These are phyloP conservation scores for Punctularia strigosozonata DNA, from an alignment of 768 basidiomycete species.

Conservation along the genomic window DNA sequence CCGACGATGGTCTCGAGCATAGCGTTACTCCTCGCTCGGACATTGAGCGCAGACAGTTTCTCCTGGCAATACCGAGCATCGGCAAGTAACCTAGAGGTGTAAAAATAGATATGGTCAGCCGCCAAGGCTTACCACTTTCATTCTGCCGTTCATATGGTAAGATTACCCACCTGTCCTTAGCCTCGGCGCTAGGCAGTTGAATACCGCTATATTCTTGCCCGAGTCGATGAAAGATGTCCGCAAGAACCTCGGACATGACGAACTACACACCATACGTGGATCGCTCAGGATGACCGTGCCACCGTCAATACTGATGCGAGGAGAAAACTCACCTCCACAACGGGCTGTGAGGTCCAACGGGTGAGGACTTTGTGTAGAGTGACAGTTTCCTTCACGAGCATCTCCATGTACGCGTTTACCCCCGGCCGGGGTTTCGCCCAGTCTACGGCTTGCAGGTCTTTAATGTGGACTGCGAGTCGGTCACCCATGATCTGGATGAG, in stretches of 20 bases:
- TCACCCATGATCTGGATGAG: conserved; percentile 98
- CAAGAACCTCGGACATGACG: conserved; percentile 93
- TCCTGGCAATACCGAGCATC: conserved; percentile 72
- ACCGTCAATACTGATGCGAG: conserved; percentile 1
- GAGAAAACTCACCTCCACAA: conserved; percentile 66
- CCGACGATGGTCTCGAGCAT: conserved; percentile 81
- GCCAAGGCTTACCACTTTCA: conserved; percentile 1
- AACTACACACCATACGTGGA: conserved; percentile 32
- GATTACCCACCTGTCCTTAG: conserved; percentile 65
- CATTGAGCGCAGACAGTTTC: conserved; percentile 64
- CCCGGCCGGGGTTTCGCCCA: conserved; percentile 65
- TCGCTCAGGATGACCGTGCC: conserved; percentile 3
- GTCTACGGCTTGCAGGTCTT: conserved; percentile 66
- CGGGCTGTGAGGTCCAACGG: conserved; percentile 66
- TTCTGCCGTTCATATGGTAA: not conserved
- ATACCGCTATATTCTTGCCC: conserved; percentile 78
- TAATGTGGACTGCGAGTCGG: conserved; percentile 76
- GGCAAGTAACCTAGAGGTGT: conserved; percentile 49
- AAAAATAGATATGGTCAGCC: conserved; percentile 5
- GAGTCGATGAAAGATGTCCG: conserved; percentile 83
- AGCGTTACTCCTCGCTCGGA: conserved; percentile 47
- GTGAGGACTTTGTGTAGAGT: conserved; percentile 93
- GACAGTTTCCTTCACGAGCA: conserved; percentile 88
- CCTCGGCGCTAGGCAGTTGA: conserved; percentile 72
- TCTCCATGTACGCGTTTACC: conserved; percentile 83